Evolutionary conservation across 805 yeast genomes (phyloP).

Genomic region (Candida multigemmis): DNA sequence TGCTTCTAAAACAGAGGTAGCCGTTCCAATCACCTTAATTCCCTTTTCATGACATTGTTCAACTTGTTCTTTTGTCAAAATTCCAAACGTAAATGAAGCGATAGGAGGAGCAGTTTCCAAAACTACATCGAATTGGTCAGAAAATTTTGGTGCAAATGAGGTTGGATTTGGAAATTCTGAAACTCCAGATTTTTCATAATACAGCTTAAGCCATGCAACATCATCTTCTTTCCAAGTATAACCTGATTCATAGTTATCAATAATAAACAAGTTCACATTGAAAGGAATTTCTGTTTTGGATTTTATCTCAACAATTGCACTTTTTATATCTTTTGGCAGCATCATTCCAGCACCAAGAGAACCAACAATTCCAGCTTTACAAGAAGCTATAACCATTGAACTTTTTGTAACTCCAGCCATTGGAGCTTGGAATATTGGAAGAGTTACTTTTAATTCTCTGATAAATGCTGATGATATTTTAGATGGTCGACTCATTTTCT

Average conservation of each 20-base stretch:
- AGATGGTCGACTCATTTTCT: too few relatives aligned
- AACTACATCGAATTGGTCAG: conserved; percentile 9
- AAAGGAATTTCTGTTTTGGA: conserved; percentile 13
- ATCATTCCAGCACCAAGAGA: conserved; percentile 32
- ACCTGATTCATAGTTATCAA: too few relatives aligned
- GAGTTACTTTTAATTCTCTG: too few relatives aligned
- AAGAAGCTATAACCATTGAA: conserved; percentile 33
- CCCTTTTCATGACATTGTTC: conserved; percentile 23
- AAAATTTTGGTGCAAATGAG: too few relatives aligned
- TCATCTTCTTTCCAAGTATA: too few relatives aligned
- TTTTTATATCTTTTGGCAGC: conserved; percentile 10
- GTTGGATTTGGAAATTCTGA: conserved; percentile 9
- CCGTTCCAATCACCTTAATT: conserved; percentile 36
- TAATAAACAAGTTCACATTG: conserved; percentile 41
- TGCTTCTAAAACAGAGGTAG: conserved; percentile 39
- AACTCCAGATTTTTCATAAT: conserved; percentile 2
- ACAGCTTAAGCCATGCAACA: conserved; percentile 6
- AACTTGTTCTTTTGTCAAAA: conserved; percentile 24
- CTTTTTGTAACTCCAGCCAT: conserved; percentile 51
- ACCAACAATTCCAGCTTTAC: conserved; percentile 41
- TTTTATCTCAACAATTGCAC: conserved; percentile 3
- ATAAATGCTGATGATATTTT: too few relatives aligned
- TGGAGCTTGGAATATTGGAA: conserved; percentile 48
- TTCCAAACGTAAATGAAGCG: conserved; percentile 48
- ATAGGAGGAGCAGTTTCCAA: conserved; percentile 28